Base-by-base conservation (phyloP, 805 yeast genomes). In the Metschnikowia sp. region DNA sequence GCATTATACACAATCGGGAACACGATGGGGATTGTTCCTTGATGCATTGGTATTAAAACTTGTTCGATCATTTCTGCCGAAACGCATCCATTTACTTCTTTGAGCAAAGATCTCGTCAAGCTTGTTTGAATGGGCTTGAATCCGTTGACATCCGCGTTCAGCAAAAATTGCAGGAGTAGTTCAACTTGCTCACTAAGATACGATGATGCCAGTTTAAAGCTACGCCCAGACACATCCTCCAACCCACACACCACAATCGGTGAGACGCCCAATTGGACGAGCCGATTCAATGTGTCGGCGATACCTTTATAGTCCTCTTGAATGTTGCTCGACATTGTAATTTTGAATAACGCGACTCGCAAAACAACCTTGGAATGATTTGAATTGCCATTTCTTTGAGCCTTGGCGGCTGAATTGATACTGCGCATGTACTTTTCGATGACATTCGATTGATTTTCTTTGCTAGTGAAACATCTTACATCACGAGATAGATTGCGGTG, bases 181-280 rank as follows among this genome's bases (percentile, higher is more conserved):
- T 63, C 65, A 10, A 67, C 69, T 51, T 68, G 71, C 29, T 56
- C 61, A 35, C 57, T 65, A 52, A 67, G 58, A 43, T 63, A 64
- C 28, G 55, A 34, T 48, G 70, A 72, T 36, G 61, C 64, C 36
- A 60, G 50, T 45, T 64, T 69, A 55, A 68, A 72, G 10, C 59
- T 50, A 9, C 51, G 56, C 3, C 53, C 45, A n/a, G 63, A 50
- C 10, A 18, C 15, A 28, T 52, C 52, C 29, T 57, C 70, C 49
- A 56, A 65, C 69, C 83, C 90, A 29, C 86, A 56, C 2, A 88
- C 68, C 32, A 88, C 73, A 0, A 90, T 67, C 0, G 96, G 96
- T 11, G 85, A 79, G 1, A 86, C 79, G 0, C 97, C 97, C 12
- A 86, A 64, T 44, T 76, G 73, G 11, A 74, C 67, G 59, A 85